Percentiles rank a stretch among this genome's conserved stretches.
Conservation (phyloP, 225 moss, liverwort and hornwort genomes). For the Sphagnum tenellum region DNA sequence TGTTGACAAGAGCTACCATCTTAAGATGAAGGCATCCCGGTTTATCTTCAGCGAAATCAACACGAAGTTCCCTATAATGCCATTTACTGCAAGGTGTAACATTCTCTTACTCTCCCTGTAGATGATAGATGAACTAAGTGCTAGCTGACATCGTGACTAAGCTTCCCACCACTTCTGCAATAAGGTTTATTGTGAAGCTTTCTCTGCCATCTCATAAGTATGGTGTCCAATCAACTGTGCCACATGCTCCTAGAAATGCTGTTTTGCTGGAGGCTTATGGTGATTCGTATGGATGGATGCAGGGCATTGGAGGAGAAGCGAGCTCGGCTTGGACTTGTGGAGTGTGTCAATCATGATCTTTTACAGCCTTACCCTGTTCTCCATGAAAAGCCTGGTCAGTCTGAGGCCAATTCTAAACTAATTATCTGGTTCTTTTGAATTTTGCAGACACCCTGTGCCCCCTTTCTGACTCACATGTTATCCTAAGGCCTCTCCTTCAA, state of each 20-base stretch:
- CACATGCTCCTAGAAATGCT: neutral
- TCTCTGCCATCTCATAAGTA: too few species aligned
- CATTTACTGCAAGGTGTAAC: constrained; percentile 81
- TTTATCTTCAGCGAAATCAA: constrained; percentile 99
- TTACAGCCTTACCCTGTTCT: constrained; percentile 96
- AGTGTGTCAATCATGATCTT: constrained; percentile 97
- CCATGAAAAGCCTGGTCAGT: constrained; percentile 91
- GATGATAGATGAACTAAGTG: too few species aligned
- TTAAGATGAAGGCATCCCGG: constrained; percentile 98
- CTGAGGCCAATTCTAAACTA: too few species aligned
- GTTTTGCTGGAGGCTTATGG: neutral
- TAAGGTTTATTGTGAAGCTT: too few species aligned
- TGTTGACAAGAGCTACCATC: constrained; percentile 85
- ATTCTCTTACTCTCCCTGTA: neutral
- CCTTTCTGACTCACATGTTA: too few species aligned
- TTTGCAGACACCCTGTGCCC: too few species aligned
- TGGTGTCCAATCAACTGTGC: too few species aligned
- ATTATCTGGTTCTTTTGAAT: too few species aligned
- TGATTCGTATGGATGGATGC: constrained; percentile 1
- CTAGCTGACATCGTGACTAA: too few species aligned
- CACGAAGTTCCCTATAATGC: constrained; percentile 96
- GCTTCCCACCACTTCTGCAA: too few species aligned
- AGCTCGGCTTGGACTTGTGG: constrained; percentile 94
- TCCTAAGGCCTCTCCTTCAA: too few species aligned
- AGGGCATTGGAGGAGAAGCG: constrained; percentile 99